A percentile compares a stretch with the other conserved stretches of the same genome.
Evolutionary conservation across 2,329 filamentous ascomycete species (phyloP).

Genomic region (Plenodomus tracheiphilus): DNA sequence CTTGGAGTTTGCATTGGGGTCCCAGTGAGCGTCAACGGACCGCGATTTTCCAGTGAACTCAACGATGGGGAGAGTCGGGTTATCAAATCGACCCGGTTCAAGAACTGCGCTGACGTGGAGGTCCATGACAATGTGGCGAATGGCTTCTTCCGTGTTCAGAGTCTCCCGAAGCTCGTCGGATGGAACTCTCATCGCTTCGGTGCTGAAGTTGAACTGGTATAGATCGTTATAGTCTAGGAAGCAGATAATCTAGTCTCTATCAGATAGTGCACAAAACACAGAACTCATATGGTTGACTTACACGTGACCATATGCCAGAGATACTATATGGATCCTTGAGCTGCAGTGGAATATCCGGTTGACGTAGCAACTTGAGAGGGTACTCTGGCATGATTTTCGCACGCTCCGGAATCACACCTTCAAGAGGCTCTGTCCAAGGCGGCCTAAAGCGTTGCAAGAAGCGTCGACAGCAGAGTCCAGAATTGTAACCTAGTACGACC

Average conservation of each 20-base stretch:
- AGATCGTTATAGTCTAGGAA: conserved; percentile 60
- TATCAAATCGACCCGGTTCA: conserved; percentile 61
- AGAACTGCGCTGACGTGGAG: conserved; percentile 64
- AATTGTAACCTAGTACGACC: conserved; percentile 68
- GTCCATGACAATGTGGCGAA: conserved; percentile 70
- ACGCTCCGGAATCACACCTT: conserved; percentile 27
- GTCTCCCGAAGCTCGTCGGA: conserved; percentile 51
- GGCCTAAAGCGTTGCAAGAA: conserved; percentile 28
- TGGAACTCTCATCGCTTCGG: conserved; percentile 42
- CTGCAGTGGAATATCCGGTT: conserved; percentile 52
- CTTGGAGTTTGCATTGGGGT: conserved; percentile 69
- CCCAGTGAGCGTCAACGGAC: conserved; percentile 66
- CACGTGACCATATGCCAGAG: conserved; percentile 71
- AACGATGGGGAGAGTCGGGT: conserved; percentile 64
- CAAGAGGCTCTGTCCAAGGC: conserved; percentile 36
- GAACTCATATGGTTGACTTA: conserved; percentile 44
- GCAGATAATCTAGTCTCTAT: conserved; percentile 46
- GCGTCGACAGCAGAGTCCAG: conserved; percentile 28
- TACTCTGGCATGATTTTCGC: conserved; percentile 9
- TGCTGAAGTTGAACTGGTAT: conserved; percentile 71
- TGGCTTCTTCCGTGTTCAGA: conserved; percentile 67
- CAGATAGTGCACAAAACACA: not conserved
- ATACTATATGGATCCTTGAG: conserved; percentile 70
- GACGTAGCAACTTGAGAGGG: conserved; percentile 18
- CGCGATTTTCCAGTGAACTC: conserved; percentile 67